phyloP scores from a whole-genome alignment of 2,329 filamentous ascomycete species.

The Rhynchosporium graminicola region DNA sequence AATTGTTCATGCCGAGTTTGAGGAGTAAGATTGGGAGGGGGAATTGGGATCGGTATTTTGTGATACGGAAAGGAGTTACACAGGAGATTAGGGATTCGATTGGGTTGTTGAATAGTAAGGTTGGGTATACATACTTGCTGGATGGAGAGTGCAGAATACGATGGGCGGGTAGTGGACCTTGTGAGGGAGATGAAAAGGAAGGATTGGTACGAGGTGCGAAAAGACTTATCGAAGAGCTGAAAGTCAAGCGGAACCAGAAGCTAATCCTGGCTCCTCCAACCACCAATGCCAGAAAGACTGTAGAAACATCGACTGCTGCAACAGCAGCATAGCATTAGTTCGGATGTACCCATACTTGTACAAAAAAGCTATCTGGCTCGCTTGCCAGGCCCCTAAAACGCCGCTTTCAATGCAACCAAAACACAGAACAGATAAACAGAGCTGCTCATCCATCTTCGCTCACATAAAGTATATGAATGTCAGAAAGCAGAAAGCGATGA shows the following conservation, averaged over 20 bases:
- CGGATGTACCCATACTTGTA: constrained; percentile 39
- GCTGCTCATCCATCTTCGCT: constrained; percentile 32
- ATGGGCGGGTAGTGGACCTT: constrained; percentile 83
- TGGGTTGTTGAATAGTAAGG: constrained; percentile 81
- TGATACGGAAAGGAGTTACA: constrained; percentile 59
- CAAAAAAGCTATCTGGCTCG: constrained; percentile 29
- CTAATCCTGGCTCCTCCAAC: neutral
- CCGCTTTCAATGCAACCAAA: constrained; percentile 30
- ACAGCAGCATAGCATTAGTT: constrained; percentile 30
- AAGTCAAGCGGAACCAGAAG: constrained; percentile 39
- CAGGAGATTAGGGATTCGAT: constrained; percentile 64
- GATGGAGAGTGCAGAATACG: constrained; percentile 86
- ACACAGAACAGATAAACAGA: constrained; percentile 11
- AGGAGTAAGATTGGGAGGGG: constrained; percentile 51
- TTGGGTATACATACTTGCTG: constrained; percentile 83
- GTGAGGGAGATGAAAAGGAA: constrained; percentile 65
- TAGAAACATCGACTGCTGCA: constrained; percentile 22
- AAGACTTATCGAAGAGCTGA: constrained; percentile 60
- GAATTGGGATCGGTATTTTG: constrained; percentile 62
- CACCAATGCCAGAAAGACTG: constrained; percentile 20
- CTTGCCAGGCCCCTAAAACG: constrained; percentile 33
- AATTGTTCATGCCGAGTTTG: constrained; percentile 56
- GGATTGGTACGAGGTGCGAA: constrained; percentile 65
- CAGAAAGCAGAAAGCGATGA: constrained; percentile 90
- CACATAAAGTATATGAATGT: constrained; percentile 79